Conservation (phyloP, 2,329 filamentous ascomycete genomes). For the Coleophoma cylindrospora region DNA sequence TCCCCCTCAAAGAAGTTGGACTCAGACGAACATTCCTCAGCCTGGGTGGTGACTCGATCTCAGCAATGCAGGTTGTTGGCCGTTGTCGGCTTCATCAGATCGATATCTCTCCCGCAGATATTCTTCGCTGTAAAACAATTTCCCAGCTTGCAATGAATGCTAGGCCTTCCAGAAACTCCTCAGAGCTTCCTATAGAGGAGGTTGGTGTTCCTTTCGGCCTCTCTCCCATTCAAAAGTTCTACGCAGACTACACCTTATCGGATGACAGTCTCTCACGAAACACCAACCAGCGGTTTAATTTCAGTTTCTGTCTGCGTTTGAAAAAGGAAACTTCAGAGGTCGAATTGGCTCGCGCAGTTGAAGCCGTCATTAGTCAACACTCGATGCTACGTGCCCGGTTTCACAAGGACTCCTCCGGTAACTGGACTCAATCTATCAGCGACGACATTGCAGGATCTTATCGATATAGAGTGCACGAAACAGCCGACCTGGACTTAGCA, state of each 20-base stretch:
- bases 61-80: conserved; percentile 32
- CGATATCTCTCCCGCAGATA: background rate
- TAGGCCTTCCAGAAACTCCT: background rate
- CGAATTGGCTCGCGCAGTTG: background rate
- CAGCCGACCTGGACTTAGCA: background rate
- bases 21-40: conserved; percentile 27
- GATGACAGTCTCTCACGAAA: too few species aligned
- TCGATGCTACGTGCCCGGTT: conserved; percentile 35
- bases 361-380: conserved; percentile 26
- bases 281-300: background rate
- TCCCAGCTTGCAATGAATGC: background rate
- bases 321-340: background rate
- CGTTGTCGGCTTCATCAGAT: background rate
- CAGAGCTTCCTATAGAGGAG: background rate
- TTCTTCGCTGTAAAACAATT: background rate
- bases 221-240: background rate
- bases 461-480: background rate
- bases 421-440: conserved; percentile 28
- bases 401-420: conserved; percentile 16
- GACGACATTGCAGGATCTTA: conserved; percentile 19
- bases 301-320: background rate
- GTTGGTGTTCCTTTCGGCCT: background rate
- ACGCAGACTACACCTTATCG: too few species aligned
- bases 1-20: background rate
- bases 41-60: conserved; percentile 38